Evolutionary conservation across 129 eudicot species (phyloP).

Genomic region (Silybum marianum): DNA sequence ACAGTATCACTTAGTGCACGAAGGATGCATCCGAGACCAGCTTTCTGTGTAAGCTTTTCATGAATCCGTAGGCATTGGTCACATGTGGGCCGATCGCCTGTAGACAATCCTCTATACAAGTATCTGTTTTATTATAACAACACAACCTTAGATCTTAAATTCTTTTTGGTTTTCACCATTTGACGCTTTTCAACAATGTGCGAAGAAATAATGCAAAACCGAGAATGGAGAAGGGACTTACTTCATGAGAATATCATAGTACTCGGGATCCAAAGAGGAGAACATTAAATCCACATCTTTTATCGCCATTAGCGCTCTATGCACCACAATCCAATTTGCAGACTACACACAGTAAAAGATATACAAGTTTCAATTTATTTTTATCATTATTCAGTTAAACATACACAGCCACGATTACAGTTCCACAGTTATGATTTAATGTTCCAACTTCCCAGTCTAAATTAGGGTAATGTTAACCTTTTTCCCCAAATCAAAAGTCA

Average conservation of each 20-base stretch:
- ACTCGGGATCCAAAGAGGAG: slow-evolving; percentile 85
- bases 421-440: background rate
- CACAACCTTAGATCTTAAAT: background rate
- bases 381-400: background rate
- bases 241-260: slow-evolving; percentile 96
- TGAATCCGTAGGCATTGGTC: slow-evolving; percentile 93
- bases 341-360: slow-evolving; percentile 48
- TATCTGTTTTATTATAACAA: slow-evolving; percentile 51
- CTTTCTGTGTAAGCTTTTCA: slow-evolving; percentile 84
- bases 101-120: slow-evolving; percentile 85
- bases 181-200: background rate
- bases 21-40: slow-evolving; percentile 94
- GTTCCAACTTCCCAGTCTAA: slow-evolving; percentile 6
- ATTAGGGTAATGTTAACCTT: background rate
- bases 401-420: background rate
- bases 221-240: slow-evolving; percentile 30
- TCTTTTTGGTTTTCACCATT: background rate
- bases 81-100: slow-evolving; percentile 97
- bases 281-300: slow-evolving; percentile 84
- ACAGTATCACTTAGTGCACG: slow-evolving; percentile 83
- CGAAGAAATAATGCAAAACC: background rate
- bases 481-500: background rate
- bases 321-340: slow-evolving; percentile 94
- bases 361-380: background rate
- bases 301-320: slow-evolving; percentile 92